Percentiles rank a stretch among this genome's conserved stretches.
These are phyloP conservation scores for Neurospora discreta DNA, from an alignment of 495 filamentous ascomycete genomes.

Conservation along the genomic window DNA sequence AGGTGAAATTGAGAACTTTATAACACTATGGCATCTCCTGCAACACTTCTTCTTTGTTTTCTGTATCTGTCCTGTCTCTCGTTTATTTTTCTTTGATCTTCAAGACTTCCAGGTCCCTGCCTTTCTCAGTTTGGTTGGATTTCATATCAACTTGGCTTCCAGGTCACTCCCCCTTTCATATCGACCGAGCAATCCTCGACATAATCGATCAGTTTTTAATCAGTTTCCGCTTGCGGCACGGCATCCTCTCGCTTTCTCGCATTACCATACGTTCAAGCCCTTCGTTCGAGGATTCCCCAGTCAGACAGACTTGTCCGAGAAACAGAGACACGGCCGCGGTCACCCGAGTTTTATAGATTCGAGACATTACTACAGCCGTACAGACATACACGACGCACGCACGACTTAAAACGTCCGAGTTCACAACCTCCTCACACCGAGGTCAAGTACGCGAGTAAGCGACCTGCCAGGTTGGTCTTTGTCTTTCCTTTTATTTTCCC, in stretches of 20 bases:
- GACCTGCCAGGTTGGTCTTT: background rate
- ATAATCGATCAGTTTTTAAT: background rate
- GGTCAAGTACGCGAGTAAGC: background rate
- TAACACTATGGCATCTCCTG: conserved; percentile 5
- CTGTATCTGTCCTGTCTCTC: conserved; percentile 1
- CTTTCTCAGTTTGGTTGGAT: background rate
- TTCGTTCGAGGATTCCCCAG: background rate
- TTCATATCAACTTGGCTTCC: background rate
- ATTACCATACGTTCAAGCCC: background rate
- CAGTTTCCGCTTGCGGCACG: background rate
- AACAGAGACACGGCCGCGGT: background rate
- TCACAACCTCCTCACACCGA: background rate
- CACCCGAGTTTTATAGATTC: background rate
- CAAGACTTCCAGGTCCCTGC: background rate
- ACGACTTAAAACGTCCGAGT: background rate
- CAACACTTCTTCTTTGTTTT: background rate
- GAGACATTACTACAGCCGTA: background rate
- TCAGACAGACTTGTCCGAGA: background rate
- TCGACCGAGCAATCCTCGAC: background rate
- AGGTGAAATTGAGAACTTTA: background rate
- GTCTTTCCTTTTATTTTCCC: background rate
- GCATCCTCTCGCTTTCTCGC: background rate
- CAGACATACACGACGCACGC: background rate
- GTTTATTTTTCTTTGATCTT: background rate
- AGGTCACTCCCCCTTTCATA: background rate